These are phyloP conservation scores for Solanum corneliomulleri DNA, from an alignment of 257 asterid species.

Conservation along the genomic window DNA sequence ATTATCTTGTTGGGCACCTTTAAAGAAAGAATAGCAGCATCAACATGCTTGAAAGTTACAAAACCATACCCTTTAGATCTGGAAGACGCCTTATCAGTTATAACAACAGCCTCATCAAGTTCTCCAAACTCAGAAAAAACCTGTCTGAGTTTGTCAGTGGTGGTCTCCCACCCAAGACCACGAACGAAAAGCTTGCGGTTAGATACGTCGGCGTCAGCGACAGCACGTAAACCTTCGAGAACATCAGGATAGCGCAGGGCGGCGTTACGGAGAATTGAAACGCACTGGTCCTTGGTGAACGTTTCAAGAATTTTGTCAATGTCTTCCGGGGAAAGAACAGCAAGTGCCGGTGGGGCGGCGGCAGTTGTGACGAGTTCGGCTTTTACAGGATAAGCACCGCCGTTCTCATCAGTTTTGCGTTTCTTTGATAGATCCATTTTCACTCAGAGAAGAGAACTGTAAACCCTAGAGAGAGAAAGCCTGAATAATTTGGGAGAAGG, in stretches of 20 bases:
- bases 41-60: slow-evolving; percentile 78
- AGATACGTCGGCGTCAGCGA: slow-evolving; percentile 74
- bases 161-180: slow-evolving; percentile 98
- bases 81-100: slow-evolving; percentile 67
- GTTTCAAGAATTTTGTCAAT: slow-evolving; percentile 75
- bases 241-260: slow-evolving; percentile 68
- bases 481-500: background rate
- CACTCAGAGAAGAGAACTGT: background rate
- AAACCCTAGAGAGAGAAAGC: slow-evolving; percentile 1
- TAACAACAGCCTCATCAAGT: slow-evolving; percentile 78
- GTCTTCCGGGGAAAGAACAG: slow-evolving; percentile 55
- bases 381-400: slow-evolving; percentile 34
- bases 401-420: slow-evolving; percentile 85
- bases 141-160: slow-evolving; percentile 70
- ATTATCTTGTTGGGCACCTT: slow-evolving; percentile 84
- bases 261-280: slow-evolving; percentile 69
- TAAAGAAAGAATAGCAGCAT: slow-evolving; percentile 65
- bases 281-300: slow-evolving; percentile 65
- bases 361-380: slow-evolving; percentile 16
- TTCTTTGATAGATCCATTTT: slow-evolving; percentile 77
- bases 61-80: slow-evolving; percentile 88
- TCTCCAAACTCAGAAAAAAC: slow-evolving; percentile 67
- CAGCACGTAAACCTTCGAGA: slow-evolving; percentile 55
- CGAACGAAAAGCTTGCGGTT: slow-evolving; percentile 86
- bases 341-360: slow-evolving; percentile 14